A percentile compares a stretch with the other conserved stretches of the same genome.
These are phyloP conservation scores for Debaryomyces subglobosus DNA, from an alignment of 1,139 yeast genomes.

Conservation along the genomic window DNA sequence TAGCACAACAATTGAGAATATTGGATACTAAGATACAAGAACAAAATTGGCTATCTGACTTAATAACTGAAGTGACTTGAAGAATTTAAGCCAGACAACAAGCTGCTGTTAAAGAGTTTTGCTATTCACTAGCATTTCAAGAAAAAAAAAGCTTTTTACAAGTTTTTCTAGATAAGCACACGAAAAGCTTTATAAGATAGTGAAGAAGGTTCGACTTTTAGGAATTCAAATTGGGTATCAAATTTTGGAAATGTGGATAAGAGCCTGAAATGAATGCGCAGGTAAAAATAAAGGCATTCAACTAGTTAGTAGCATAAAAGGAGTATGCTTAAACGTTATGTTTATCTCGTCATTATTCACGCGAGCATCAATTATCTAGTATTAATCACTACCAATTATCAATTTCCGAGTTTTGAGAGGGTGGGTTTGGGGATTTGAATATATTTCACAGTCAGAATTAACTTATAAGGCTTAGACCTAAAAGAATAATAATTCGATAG, in stretches of 20 bases:
- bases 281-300: slow-evolving; percentile 5
- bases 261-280: slow-evolving; percentile 6
- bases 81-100: background rate
- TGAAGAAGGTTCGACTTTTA: too few relatives aligned
- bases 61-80: background rate
- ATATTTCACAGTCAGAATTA: background rate
- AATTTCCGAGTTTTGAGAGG: background rate
- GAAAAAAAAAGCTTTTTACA: too few relatives aligned
- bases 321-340: background rate
- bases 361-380: background rate
- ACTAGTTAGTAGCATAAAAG: background rate
- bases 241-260: slow-evolving; percentile 1
- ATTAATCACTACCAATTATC: background rate
- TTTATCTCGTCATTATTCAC: background rate
- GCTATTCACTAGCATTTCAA: background rate
- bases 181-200: too few relatives aligned
- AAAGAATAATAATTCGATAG: too few relatives aligned
- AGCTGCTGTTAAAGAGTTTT: background rate
- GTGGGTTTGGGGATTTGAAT: slow-evolving; percentile 3
- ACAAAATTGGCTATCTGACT: slow-evolving; percentile 16
- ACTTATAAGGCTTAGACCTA: too few relatives aligned
- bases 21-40: slow-evolving; percentile 21
- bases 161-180: too few relatives aligned
- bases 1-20: slow-evolving; percentile 13
- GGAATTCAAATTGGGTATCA: slow-evolving; percentile 4